Conservation (phyloP, 2,329 filamentous ascomycete genomes). For the Colletotrichum salicis region DNA sequence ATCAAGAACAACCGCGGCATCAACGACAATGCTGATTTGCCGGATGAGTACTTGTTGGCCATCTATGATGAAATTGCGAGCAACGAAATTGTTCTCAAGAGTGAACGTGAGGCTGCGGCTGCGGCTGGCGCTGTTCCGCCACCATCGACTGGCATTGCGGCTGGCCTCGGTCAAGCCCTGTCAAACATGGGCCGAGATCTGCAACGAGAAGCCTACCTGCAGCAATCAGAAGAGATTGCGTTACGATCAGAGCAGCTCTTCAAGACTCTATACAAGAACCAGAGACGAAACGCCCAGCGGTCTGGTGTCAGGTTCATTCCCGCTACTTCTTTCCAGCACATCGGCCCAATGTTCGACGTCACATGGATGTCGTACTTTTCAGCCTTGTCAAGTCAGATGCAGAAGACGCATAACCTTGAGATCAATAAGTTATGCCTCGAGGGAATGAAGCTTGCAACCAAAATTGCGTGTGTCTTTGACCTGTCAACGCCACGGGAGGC, state of each 20-base stretch:
- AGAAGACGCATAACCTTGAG: slow-evolving; percentile 92
- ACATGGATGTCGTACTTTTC: slow-evolving; percentile 99
- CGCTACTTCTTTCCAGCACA: slow-evolving; percentile 92
- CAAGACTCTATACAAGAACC: slow-evolving; percentile 90
- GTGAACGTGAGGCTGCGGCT: slow-evolving; percentile 89
- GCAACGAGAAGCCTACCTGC: slow-evolving; percentile 90
- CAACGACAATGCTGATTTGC: slow-evolving; percentile 94
- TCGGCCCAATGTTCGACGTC: slow-evolving; percentile 98
- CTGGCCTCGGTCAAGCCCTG: slow-evolving; percentile 86
- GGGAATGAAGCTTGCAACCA: slow-evolving; percentile 92
- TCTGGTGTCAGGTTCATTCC: slow-evolving; percentile 82
- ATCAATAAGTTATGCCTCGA: slow-evolving; percentile 94
- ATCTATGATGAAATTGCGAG: slow-evolving; percentile 93
- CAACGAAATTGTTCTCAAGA: slow-evolving; percentile 95
- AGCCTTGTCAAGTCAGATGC: slow-evolving; percentile 90
- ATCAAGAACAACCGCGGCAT: slow-evolving; percentile 99
- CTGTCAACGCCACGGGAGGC: slow-evolving; percentile 93
- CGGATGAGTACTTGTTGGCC: slow-evolving; percentile 86
- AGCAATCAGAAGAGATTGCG: slow-evolving; percentile 93
- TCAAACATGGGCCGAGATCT: slow-evolving; percentile 92
- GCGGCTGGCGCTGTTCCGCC: slow-evolving; percentile 74
- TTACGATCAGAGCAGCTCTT: slow-evolving; percentile 83
- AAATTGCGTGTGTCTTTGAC: slow-evolving; percentile 93
- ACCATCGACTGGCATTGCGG: slow-evolving; percentile 76
- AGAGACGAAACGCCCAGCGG: slow-evolving; percentile 81